phyloP scores from a whole-genome alignment of 2,329 filamentous ascomycete genomes.

The Nigrograna mackinnonii region DNA sequence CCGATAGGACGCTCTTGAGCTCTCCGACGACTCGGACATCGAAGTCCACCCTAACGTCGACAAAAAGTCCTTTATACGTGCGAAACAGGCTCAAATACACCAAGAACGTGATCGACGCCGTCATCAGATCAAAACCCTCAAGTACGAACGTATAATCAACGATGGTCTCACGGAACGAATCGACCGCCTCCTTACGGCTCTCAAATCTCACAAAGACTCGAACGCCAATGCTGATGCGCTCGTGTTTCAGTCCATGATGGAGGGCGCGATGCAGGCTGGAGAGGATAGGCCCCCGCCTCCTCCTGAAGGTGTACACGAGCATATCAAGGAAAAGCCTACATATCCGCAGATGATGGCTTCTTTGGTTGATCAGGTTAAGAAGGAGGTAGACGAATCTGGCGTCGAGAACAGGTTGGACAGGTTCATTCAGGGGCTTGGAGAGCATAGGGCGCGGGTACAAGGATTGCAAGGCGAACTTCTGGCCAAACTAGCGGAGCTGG shows the following conservation, averaged over 20 bases:
- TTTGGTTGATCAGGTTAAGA: conserved; percentile 92
- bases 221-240: conserved; percentile 65
- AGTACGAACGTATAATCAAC: conserved; percentile 92
- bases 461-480: conserved; percentile 76
- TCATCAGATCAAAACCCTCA: conserved; percentile 85
- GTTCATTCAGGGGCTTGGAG: conserved; percentile 78
- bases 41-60: conserved; percentile 99
- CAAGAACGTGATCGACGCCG: conserved; percentile 84
- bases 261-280: conserved; percentile 64
- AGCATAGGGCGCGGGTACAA: conserved; percentile 77
- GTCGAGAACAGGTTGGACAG: conserved; percentile 67
- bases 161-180: conserved; percentile 87
- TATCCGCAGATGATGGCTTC: conserved; percentile 99
- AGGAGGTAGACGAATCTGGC: conserved; percentile 75
- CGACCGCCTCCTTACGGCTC: conserved; percentile 72
- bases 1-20: conserved; percentile 84
- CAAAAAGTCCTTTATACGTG: conserved; percentile 96
- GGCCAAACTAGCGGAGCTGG: conserved; percentile 75
- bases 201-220: conserved; percentile 70
- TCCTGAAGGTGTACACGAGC: conserved; percentile 77
- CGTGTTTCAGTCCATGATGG: conserved; percentile 87
- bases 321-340: conserved; percentile 74
- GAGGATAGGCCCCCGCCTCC: conserved; percentile 73
- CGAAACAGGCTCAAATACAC: conserved; percentile 97
- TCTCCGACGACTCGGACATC: conserved; percentile 96